phyloP scores from a whole-genome alignment of 352 stramenopile genomes.

The Globisporangium radiosum region DNA sequence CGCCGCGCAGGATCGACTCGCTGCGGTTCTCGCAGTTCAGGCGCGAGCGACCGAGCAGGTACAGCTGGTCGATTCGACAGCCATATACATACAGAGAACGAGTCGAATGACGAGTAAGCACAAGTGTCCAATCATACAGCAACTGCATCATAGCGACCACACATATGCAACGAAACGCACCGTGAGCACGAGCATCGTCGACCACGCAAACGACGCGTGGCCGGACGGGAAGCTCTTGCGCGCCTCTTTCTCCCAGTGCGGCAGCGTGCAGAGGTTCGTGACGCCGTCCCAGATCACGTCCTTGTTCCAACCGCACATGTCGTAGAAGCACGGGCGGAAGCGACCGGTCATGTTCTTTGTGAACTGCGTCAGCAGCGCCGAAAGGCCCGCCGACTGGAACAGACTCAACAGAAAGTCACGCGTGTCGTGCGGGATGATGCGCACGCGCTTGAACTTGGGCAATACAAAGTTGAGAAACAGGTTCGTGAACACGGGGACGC shows the following conservation, averaged over 20 bases:
- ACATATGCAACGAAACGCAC: conserved; percentile 16
- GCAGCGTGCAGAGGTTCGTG: conserved; percentile 46
- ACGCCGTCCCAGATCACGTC: conserved; percentile 59
- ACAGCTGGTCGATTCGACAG: conserved; percentile 27
- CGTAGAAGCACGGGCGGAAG: conserved; percentile 70
- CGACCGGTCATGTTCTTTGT: conserved; percentile 60
- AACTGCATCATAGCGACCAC: too few species aligned
- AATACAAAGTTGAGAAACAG: conserved; percentile 50
- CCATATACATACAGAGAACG: too few species aligned
- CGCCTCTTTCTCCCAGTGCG: conserved; percentile 44
- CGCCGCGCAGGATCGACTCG: conserved; percentile 38
- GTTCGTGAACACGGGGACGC: conserved; percentile 37
- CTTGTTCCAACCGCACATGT: conserved; percentile 71
- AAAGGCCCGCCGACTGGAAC: conserved; percentile 38
- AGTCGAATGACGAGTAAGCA: too few species aligned
- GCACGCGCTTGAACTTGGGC: conserved; percentile 36
- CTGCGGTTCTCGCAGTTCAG: conserved; percentile 47
- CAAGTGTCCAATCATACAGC: not conserved
- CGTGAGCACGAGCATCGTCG: conserved; percentile 68
- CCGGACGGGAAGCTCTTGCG: conserved; percentile 72
- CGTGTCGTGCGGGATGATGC: conserved; percentile 57
- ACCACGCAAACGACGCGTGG: conserved; percentile 68
- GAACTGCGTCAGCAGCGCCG: conserved; percentile 59
- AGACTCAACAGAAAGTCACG: conserved; percentile 69
- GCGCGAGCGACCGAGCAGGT: conserved; percentile 58